Conservation (phyloP, 176 grass and related monocot species). For the Oryza coarctata region DNA sequence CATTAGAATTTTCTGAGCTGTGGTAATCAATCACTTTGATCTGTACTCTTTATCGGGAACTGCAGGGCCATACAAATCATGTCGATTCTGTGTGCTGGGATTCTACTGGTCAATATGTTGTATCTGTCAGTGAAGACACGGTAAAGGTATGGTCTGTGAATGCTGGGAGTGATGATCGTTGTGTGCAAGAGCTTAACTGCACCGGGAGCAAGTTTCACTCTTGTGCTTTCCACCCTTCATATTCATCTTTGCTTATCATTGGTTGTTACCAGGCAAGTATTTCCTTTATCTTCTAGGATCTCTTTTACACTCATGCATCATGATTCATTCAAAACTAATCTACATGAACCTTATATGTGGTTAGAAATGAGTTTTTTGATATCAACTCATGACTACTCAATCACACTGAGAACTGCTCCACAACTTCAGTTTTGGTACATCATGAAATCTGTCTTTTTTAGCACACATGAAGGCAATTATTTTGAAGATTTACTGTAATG, state of each 20-base stretch:
- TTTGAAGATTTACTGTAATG: not conserved
- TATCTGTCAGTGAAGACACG: conserved; percentile 76
- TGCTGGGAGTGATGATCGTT: conserved; percentile 43
- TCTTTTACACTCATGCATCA: not conserved
- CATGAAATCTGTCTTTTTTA: not conserved
- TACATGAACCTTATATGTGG: not conserved
- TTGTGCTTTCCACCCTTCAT: conserved; percentile 80
- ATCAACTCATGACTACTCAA: not conserved
- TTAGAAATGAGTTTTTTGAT: not conserved
- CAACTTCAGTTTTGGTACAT: not conserved
- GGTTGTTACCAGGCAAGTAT: conserved; percentile 71
- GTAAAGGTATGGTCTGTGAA: conserved; percentile 80
- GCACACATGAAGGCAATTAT: not conserved
- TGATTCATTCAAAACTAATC: not conserved
- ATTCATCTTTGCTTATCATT: conserved; percentile 71
- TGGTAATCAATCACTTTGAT: not conserved
- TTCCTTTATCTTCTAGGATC: not conserved
- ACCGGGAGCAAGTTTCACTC: conserved; percentile 80
- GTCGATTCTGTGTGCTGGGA: conserved; percentile 83
- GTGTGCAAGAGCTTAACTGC: conserved; percentile 63
- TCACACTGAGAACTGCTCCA: not conserved
- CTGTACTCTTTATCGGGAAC: conserved; percentile 1
- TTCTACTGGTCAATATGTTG: conserved; percentile 64
- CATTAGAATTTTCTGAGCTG: not conserved
- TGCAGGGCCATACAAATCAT: conserved; percentile 66